Evolutionary conservation across 2,329 filamentous ascomycete species (phyloP).

Genomic region (Blastomyces gilchristii): DNA sequence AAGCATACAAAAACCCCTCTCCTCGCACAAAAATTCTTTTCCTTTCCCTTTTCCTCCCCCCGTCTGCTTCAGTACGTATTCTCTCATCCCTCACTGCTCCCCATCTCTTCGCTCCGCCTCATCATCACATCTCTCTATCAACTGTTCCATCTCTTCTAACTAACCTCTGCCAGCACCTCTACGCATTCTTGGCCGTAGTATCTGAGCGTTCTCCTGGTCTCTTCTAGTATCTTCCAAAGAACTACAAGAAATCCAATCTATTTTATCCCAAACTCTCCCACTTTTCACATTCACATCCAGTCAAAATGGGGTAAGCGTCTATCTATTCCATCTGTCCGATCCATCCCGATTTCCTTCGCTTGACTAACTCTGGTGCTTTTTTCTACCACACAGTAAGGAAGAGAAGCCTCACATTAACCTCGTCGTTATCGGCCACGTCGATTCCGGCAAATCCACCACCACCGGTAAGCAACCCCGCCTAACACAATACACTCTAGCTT

Average conservation of each 20-base stretch:
- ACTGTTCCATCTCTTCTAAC: constrained; percentile 18
- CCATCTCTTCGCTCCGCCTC: constrained; percentile 17
- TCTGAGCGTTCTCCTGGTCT: constrained; percentile 38
- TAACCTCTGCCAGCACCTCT: constrained; percentile 38
- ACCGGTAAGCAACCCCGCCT: constrained; percentile 55
- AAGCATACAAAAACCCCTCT: constrained; percentile 39
- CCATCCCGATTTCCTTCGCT: constrained; percentile 1
- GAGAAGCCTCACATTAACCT: constrained; percentile 95
- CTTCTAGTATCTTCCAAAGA: constrained; percentile 41
- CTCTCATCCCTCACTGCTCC: constrained; percentile 17
- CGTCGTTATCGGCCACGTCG: constrained; percentile 99
- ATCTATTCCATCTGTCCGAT: constrained; percentile 9
- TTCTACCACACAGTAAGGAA: constrained; percentile 61
- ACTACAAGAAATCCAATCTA: constrained; percentile 35
- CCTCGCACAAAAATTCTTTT: constrained; percentile 25
- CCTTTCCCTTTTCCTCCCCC: constrained; percentile 26
- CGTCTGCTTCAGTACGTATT: constrained; percentile 40
- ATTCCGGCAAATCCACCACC: constrained; percentile 98
- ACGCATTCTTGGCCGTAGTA: constrained; percentile 41
- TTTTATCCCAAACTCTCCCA: constrained; percentile 6
- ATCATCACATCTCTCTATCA: neutral
- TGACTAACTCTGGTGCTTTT: constrained; percentile 3
- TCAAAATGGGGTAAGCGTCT: constrained; percentile 51
- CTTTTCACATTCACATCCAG: constrained; percentile 31
- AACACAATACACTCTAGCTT: constrained; percentile 1